Evolutionary conservation across 139 green algal species (phyloP).

Genomic region (Volvox reticuliferus): DNA sequence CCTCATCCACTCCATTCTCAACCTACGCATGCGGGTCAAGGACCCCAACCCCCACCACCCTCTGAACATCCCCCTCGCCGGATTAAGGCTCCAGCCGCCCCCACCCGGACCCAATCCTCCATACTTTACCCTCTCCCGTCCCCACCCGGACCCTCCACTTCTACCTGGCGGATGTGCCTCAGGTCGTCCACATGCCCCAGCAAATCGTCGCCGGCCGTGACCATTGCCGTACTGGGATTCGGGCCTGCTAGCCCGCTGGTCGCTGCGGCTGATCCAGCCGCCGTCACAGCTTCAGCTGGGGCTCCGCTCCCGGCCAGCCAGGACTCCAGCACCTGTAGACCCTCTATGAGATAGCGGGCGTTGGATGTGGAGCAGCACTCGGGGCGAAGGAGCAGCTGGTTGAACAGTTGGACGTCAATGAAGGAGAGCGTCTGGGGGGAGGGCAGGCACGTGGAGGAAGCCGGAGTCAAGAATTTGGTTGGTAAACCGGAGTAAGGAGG

Average conservation of each 20-base stretch:
- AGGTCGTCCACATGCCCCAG: constrained; percentile 46
- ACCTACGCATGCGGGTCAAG: too few relatives aligned
- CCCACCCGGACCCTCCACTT: background rate
- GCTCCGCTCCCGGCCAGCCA: constrained; percentile 73
- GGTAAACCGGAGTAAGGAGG: background rate
- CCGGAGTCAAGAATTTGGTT: background rate
- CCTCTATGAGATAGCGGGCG: constrained; percentile 89
- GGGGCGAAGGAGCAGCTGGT: constrained; percentile 95
- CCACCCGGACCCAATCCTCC: background rate
- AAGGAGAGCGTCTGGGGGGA: constrained; percentile 89
- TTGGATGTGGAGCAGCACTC: constrained; percentile 98
- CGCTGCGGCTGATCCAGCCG: background rate
- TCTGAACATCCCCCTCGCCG: too few relatives aligned
- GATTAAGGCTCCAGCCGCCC: background rate
- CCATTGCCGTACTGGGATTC: background rate
- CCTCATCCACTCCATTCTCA: too few relatives aligned
- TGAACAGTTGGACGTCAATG: constrained; percentile 96
- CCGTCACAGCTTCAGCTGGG: background rate
- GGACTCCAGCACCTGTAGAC: constrained; percentile 79
- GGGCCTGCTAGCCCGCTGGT: background rate
- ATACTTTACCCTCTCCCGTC: background rate
- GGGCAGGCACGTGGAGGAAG: background rate
- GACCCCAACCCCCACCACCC: too few relatives aligned
- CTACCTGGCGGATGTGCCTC: constrained; percentile 53
- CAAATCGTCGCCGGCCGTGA: constrained; percentile 9